Base-by-base conservation (phyloP, 2,329 filamentous ascomycete species). In the Macroventuria anomochaeta region DNA sequence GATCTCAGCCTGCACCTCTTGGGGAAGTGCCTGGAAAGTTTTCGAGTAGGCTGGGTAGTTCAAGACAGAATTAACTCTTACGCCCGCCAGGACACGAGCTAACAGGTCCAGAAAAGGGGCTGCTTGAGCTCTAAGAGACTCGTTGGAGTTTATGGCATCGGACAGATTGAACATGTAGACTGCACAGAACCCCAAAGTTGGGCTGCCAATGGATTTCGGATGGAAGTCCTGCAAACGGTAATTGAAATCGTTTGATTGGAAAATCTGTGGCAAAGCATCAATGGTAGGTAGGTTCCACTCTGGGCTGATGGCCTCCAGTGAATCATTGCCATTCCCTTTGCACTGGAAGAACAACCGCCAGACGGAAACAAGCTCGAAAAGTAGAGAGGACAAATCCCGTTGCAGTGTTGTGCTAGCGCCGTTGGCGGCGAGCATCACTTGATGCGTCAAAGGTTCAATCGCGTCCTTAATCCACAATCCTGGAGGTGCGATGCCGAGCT, bases 311-410 rank as follows among this genome's bases (percentile, higher is more conserved):
- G 61, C 50, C 13, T 70, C 51, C 15, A 70, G 23, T 8, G 59
- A 20, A 7, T 53, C 49, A 15, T 54, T 48, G 5, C 53, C 44
- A 17, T 21, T 21, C 18, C 65, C 69, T 51, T 65, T 63, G 41
- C 61, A 66, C 39, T 73, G 70, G 43, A 74, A 72, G 49, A 73
- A 68, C 15, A 74, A 42, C 17, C 61, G 64, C 71, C 71, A 75
- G 7, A 74, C 48, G 3, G 68, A 68, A 8, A 72, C 31, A 2
- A 75, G 59, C 56, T 75, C 72, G 4, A 40, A 34, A 2, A 71
- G 49, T 32, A 71, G 41, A 3, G 52, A 46, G 20, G 67, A 59
- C 11, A 69, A 26, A 26, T 61, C 51, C 32, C 51, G 49, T 31
- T 50, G 55, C n/a, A 44, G 28, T 8, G 36, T 32, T 13, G 47